A percentile compares a stretch with the other conserved stretches of the same genome.
Conservation (phyloP, 2,329 filamentous ascomycete genomes). For the Torrubiella hemipterigena region DNA sequence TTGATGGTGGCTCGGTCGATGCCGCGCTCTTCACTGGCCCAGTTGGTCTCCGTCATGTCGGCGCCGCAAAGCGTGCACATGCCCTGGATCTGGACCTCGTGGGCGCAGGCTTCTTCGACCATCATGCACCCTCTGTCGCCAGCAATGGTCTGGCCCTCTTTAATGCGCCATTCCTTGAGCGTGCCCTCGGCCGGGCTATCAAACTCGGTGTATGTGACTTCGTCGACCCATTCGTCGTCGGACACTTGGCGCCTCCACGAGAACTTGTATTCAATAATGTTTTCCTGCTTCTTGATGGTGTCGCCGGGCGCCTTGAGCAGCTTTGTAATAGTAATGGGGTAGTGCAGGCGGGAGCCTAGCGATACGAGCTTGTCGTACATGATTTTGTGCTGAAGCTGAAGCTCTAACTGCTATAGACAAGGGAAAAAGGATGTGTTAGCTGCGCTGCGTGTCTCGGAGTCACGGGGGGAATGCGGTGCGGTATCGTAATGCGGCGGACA, state of each 20-base stretch:
- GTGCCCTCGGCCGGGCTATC: constrained; percentile 75
- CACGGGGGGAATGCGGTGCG: too few relatives aligned
- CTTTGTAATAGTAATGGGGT: constrained; percentile 86
- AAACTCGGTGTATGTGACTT: constrained; percentile 64
- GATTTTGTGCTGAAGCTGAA: constrained; percentile 5
- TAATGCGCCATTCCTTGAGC: constrained; percentile 65
- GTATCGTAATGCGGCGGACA: too few relatives aligned
- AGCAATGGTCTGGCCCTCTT: constrained; percentile 50
- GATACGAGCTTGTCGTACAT: constrained; percentile 32
- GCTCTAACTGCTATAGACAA: too few relatives aligned
- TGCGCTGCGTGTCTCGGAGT: too few relatives aligned
- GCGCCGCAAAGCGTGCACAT: constrained; percentile 88
- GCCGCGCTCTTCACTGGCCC: constrained; percentile 68
- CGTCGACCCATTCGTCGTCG: constrained; percentile 47
- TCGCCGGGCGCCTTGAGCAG: constrained; percentile 69
- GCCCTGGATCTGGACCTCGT: constrained; percentile 83
- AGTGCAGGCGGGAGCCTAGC: constrained; percentile 58
- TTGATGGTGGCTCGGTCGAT: constrained; percentile 83
- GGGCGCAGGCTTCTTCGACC: constrained; percentile 82
- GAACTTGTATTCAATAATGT: constrained; percentile 80
- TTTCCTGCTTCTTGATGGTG: constrained; percentile 60
- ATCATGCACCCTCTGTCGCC: constrained; percentile 51
- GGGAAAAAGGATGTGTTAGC: too few relatives aligned
- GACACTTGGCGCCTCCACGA: constrained; percentile 66
- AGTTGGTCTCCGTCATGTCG: constrained; percentile 87